phyloP scores from a whole-genome alignment of 495 filamentous ascomycete genomes.

The Cercophora samala region DNA sequence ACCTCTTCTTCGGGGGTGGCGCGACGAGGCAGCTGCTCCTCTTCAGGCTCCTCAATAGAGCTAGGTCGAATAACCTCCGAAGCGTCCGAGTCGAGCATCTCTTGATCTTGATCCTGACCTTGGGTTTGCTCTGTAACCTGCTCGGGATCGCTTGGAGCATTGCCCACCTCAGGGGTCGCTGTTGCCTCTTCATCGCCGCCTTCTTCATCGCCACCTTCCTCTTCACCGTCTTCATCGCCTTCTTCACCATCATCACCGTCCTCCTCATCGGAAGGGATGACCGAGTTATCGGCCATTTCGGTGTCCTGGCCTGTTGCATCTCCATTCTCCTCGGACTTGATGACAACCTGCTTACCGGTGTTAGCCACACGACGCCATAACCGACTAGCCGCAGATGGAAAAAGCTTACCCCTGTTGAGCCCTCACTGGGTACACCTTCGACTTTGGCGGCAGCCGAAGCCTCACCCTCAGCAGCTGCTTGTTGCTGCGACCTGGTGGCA shows the following conservation, averaged over 20 bases:
- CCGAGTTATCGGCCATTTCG: slow-evolving; percentile 53
- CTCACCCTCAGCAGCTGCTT: slow-evolving; percentile 14
- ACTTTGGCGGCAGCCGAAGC: slow-evolving; percentile 20
- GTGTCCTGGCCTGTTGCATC: slow-evolving; percentile 39
- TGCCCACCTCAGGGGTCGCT: slow-evolving; percentile 32
- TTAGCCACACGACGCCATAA: slow-evolving; percentile 35
- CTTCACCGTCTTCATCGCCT: slow-evolving; percentile 42
- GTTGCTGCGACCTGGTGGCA: slow-evolving; percentile 35
- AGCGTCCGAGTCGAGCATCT: slow-evolving; percentile 30
- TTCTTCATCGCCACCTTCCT: slow-evolving; percentile 39
- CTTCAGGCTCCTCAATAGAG: slow-evolving; percentile 31
- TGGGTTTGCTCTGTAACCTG: background rate
- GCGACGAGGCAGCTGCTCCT: slow-evolving; percentile 11
- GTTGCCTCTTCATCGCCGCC: slow-evolving; percentile 35
- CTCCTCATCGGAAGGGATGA: slow-evolving; percentile 51
- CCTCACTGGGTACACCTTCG: slow-evolving; percentile 32
- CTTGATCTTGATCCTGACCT: slow-evolving; percentile 24
- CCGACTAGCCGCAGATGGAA: background rate
- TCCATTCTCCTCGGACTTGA: slow-evolving; percentile 41
- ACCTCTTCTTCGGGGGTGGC: slow-evolving; percentile 22
- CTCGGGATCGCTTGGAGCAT: slow-evolving; percentile 18
- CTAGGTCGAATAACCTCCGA: slow-evolving; percentile 23
- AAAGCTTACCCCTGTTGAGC: slow-evolving; percentile 22
- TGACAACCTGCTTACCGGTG: slow-evolving; percentile 28
- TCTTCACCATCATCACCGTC: slow-evolving; percentile 37